Conservation (phyloP, 2,329 filamentous ascomycete genomes). For the Botrytis porri region DNA sequence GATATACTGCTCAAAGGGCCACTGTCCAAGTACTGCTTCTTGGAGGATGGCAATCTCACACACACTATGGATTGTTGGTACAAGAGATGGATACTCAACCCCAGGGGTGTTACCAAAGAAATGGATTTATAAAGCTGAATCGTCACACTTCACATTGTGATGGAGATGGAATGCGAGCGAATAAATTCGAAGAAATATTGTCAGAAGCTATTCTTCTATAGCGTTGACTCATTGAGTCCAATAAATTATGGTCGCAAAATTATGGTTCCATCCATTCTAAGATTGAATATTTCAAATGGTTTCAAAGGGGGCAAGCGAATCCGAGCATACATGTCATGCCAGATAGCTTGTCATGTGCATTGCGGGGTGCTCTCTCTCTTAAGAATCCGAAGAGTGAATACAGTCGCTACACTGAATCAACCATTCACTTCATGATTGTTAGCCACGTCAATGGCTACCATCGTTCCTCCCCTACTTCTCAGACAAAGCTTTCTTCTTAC, state of each 20-base stretch:
- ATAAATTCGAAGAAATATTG: neutral
- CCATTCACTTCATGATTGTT: neutral
- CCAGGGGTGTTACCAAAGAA: neutral
- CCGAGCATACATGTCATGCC: neutral
- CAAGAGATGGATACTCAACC: neutral
- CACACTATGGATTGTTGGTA: neutral
- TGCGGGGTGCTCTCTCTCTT: neutral
- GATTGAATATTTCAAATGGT: neutral
- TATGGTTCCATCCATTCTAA: neutral
- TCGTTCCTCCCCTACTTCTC: neutral
- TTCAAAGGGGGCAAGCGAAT: neutral
- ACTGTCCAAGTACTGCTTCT: neutral
- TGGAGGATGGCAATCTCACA: neutral
- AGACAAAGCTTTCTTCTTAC: neutral
- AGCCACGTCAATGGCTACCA: neutral
- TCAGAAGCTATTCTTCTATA: neutral
- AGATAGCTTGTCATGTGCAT: neutral
- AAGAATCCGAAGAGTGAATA: neutral
- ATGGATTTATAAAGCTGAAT: neutral
- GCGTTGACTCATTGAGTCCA: neutral
- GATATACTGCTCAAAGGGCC: neutral
- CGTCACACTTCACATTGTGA: neutral
- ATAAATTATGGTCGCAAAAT: neutral
- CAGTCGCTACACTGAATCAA: neutral
- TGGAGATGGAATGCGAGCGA: neutral